phyloP scores from a whole-genome alignment of 2,329 filamentous ascomycete genomes.

The Hypoxylon sp. region DNA sequence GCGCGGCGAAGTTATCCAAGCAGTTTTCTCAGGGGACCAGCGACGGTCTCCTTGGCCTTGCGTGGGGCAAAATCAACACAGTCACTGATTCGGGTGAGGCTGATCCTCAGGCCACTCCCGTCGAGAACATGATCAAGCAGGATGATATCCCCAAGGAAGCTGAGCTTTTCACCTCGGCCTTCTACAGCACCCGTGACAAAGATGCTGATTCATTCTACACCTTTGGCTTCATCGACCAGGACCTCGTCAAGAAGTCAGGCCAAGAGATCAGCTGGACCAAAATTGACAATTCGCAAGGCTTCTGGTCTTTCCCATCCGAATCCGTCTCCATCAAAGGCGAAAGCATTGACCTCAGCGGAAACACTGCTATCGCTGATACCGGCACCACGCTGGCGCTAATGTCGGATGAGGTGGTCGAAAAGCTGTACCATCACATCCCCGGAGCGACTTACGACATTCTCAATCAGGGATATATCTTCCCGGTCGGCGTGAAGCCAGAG shows the following conservation, averaged over 20 bases:
- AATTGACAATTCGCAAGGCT: conserved; percentile 70
- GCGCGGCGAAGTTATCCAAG: conserved; percentile 66
- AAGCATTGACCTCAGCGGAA: conserved; percentile 58
- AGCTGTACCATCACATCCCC: conserved; percentile 70
- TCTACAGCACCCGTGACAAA: conserved; percentile 65
- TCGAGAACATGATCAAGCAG: conserved; percentile 73
- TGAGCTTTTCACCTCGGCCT: conserved; percentile 70
- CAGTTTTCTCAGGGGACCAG: conserved; percentile 65
- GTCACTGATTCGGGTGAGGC: conserved; percentile 55
- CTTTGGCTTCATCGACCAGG: conserved; percentile 75
- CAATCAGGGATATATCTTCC: conserved; percentile 72
- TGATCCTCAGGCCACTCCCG: conserved; percentile 65
- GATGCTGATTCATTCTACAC: conserved; percentile 70
- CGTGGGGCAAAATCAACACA: conserved; percentile 71
- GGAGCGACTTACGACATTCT: conserved; percentile 64
- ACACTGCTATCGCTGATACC: conserved; percentile 76
- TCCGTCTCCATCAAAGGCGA: conserved; percentile 66
- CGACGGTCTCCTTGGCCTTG: conserved; percentile 74
- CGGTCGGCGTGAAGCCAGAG: conserved; percentile 58
- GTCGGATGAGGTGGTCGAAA: conserved; percentile 66
- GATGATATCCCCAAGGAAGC: conserved; percentile 55
- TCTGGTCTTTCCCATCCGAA: conserved; percentile 71
- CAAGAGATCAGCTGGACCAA: conserved; percentile 66
- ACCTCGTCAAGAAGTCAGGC: conserved; percentile 62
- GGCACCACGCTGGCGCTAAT: conserved; percentile 74